Evolutionary conservation across 2,329 filamentous ascomycete genomes (phyloP), one percentile per base, ranked within the genome.

Genomic region (Monosporascus sp.): DNA sequence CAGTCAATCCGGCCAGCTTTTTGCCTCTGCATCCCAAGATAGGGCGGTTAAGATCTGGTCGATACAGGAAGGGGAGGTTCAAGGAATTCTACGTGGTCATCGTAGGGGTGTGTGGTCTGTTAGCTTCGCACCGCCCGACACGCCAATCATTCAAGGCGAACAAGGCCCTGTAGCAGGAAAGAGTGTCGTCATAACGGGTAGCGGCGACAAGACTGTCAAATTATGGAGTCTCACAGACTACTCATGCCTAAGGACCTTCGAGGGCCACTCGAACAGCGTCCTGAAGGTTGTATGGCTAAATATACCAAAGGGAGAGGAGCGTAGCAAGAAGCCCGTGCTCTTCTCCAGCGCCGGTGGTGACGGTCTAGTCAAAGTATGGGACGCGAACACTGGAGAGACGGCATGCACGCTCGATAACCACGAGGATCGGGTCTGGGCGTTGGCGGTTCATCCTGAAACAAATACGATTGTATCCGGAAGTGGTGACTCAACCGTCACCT

Each of bases 31-130:
- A 31, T 97, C 93, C 5, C 94, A 99, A 72, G 94, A 99, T 69
- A 89, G 91, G 60, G 95, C 90, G 0, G 91, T 97, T 60, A 99
- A 97, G 74, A 94, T 99, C 54, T 99, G 93, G 88, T 94, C 92
- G 7, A 80, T 87, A 6, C 87, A 92, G 60, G 89, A 94, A 67
- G 92, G 95, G 20, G 91, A 97, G 63, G 88, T 92, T 0, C 84
- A 94, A 58, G 95, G 94, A 58, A 90, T 99, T 35, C 81, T 99
- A 18, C 84, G 90, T 51, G 95, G 95, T 2, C 95, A 99, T 70
- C 89, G 90, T 66, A 84, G 94, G 68, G 94, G 95, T 68, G 93
- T 99, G 11, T 99, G 94, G 94, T 90, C 90, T 2, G 90, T 97
- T 43, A 86, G 87, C 51, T 99, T 99, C 68, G 88, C 91, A 6